Conservation (phyloP, 2,329 filamentous ascomycete species). For the Waltergamsia citrina region DNA sequence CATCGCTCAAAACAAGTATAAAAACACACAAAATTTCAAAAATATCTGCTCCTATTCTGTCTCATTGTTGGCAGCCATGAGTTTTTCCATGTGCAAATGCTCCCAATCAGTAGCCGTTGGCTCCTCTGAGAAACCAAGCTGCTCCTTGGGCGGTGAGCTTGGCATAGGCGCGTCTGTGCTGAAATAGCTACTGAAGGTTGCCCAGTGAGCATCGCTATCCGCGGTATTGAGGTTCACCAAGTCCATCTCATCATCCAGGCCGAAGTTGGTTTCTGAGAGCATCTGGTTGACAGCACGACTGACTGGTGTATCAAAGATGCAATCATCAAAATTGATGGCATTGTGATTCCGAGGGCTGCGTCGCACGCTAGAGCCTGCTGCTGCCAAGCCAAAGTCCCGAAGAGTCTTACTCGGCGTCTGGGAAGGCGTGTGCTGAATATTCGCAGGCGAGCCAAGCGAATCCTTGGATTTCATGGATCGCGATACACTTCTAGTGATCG, state of each 20-base stretch:
- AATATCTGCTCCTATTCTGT: too few relatives aligned
- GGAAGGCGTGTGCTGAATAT: slow-evolving; percentile 36
- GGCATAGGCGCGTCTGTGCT: slow-evolving; percentile 36
- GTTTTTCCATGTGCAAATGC: too few relatives aligned
- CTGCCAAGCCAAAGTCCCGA: slow-evolving; percentile 11
- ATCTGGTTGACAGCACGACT: slow-evolving; percentile 55
- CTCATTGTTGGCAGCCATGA: too few relatives aligned
- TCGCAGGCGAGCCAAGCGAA: slow-evolving; percentile 31
- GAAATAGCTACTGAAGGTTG: slow-evolving; percentile 22
- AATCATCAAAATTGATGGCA: slow-evolving; percentile 19
- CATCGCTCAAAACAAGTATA: too few relatives aligned
- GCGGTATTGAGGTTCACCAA: slow-evolving; percentile 18
- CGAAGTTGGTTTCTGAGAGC: slow-evolving; percentile 40
- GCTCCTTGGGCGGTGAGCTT: slow-evolving; percentile 32
- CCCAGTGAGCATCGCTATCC: slow-evolving; percentile 7
- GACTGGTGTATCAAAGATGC: slow-evolving; percentile 43
- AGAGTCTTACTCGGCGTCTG: slow-evolving; percentile 33
- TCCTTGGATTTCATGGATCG: slow-evolving; percentile 41
- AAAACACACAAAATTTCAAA: too few relatives aligned
- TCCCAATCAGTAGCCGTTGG: too few relatives aligned
- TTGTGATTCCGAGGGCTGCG: slow-evolving; percentile 30
- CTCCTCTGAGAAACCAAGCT: background rate
- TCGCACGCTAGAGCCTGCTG: slow-evolving; percentile 21
- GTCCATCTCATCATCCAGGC: slow-evolving; percentile 30
- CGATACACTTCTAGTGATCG: slow-evolving; percentile 51